Evolutionary conservation across 495 filamentous ascomycete species (phyloP).

Genomic region (Cladorrhinum samala): DNA sequence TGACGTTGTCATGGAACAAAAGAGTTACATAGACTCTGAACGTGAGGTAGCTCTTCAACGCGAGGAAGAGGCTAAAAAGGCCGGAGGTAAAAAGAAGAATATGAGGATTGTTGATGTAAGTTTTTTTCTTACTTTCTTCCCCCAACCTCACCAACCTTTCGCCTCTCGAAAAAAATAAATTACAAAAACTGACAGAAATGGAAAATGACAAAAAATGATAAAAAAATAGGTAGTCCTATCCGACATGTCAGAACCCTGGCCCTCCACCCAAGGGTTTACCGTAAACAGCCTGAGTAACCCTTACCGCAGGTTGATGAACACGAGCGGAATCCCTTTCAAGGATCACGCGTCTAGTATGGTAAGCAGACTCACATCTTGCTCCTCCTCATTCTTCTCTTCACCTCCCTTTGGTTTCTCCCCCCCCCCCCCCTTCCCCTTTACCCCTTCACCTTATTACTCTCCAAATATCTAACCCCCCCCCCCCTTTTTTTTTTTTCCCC

Average conservation of each 20-base stretch:
- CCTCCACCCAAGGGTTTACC: slow-evolving; percentile 67
- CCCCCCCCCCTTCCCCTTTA: background rate
- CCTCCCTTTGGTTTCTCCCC: background rate
- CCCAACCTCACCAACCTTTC: no score
- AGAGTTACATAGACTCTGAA: slow-evolving; percentile 51
- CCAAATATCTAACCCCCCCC: background rate
- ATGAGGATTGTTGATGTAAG: slow-evolving; percentile 61
- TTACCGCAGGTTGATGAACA: slow-evolving; percentile 98
- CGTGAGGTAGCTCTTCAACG: slow-evolving; percentile 30
- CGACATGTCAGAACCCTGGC: slow-evolving; percentile 98
- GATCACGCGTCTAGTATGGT: slow-evolving; percentile 98
- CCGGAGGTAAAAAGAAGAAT: slow-evolving; percentile 1
- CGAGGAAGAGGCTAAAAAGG: slow-evolving; percentile 2
- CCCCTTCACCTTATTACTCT: no score
- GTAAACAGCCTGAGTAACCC: slow-evolving; percentile 86
- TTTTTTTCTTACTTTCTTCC: background rate
- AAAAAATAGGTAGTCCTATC: slow-evolving; percentile 64
- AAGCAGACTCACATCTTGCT: slow-evolving; percentile 24
- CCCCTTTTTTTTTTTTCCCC: background rate
- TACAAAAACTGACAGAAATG: background rate
- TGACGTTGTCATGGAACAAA: slow-evolving; percentile 10
- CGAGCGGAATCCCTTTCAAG: slow-evolving; percentile 74
- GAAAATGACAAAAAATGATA: background rate
- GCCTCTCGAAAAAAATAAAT: background rate
- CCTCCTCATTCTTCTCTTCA: background rate